phyloP scores from a whole-genome alignment of 148 eudicot genomes.

The Vaccinium macrocarpon region DNA sequence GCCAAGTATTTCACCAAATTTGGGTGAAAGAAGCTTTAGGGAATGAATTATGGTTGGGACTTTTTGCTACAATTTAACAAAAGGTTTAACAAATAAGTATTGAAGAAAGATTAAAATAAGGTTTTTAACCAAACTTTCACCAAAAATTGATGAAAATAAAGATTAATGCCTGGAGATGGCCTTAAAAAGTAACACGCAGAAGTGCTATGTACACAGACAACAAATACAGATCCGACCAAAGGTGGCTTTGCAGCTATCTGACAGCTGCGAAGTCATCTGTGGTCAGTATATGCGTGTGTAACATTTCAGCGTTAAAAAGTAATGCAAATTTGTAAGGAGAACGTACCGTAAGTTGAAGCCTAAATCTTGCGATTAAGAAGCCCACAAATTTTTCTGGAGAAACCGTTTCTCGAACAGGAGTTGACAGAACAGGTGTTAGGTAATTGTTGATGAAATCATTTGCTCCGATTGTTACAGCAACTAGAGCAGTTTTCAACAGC shows the following conservation, averaged over 20 bases:
- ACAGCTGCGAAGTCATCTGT: too few species aligned
- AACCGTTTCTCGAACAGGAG: constrained; percentile 34
- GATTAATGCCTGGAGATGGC: neutral
- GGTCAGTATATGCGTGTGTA: too few species aligned
- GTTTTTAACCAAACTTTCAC: neutral
- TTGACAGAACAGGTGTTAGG: constrained; percentile 56
- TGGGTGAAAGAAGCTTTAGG: too few species aligned
- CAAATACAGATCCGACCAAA: too few species aligned
- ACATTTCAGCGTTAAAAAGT: too few species aligned
- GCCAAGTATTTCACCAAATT: too few species aligned
- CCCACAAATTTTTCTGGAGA: constrained; percentile 57
- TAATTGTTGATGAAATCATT: constrained; percentile 94
- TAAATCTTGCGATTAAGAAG: constrained; percentile 50
- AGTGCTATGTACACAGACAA: too few species aligned
- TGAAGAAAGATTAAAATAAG: too few species aligned
- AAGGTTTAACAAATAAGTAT: too few species aligned
- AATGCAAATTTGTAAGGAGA: neutral
- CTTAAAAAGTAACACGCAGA: neutral
- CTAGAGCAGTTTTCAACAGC: constrained; percentile 47
- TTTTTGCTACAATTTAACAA: too few species aligned
- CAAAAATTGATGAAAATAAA: neutral
- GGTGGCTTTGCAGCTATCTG: too few species aligned
- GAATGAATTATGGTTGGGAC: too few species aligned
- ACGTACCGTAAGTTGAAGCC: constrained; percentile 66
- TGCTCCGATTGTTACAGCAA: constrained; percentile 77